Evolutionary conservation across 2,329 filamentous ascomycete genomes (phyloP).

Genomic region (Diaporthe citrichinensis): DNA sequence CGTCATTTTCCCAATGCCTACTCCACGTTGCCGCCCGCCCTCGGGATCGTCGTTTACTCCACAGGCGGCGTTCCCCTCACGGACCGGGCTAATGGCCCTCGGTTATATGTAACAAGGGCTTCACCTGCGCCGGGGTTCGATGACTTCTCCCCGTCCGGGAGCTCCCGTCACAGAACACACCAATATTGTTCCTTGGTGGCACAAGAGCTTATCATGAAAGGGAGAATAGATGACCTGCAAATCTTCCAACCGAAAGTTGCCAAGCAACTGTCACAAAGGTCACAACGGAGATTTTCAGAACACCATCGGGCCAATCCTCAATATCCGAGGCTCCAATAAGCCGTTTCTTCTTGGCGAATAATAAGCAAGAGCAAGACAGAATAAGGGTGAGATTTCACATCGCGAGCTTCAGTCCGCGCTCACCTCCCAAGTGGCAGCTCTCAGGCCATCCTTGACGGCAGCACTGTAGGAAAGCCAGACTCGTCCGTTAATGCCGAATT

Average conservation of each 20-base stretch:
- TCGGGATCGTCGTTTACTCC: slow-evolving; percentile 12
- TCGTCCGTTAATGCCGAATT: neutral
- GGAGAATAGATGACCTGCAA: neutral
- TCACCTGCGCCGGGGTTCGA: neutral
- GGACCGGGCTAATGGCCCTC: slow-evolving; percentile 15
- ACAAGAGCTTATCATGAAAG: no score
- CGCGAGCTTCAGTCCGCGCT: neutral
- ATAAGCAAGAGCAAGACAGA: neutral
- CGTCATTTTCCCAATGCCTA: slow-evolving; percentile 5
- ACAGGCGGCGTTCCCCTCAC: slow-evolving; percentile 4
- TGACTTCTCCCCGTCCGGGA: neutral
- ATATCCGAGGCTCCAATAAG: neutral
- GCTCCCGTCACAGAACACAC: neutral
- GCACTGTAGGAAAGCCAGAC: neutral
- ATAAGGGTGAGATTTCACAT: neutral
- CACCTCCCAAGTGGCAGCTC: neutral
- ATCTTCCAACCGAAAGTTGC: neutral
- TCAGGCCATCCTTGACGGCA: neutral
- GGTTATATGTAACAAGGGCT: neutral
- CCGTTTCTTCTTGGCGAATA: neutral
- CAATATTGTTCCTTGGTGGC: neutral
- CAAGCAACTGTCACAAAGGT: neutral
- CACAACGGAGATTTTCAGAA: neutral
- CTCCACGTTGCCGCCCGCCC: slow-evolving; percentile 6
- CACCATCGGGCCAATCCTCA: neutral